Percentiles rank a stretch among this genome's conserved stretches.
phyloP scores from a whole-genome alignment of 2,329 filamentous ascomycete species.

The Chrysosporium queenslandicum region DNA sequence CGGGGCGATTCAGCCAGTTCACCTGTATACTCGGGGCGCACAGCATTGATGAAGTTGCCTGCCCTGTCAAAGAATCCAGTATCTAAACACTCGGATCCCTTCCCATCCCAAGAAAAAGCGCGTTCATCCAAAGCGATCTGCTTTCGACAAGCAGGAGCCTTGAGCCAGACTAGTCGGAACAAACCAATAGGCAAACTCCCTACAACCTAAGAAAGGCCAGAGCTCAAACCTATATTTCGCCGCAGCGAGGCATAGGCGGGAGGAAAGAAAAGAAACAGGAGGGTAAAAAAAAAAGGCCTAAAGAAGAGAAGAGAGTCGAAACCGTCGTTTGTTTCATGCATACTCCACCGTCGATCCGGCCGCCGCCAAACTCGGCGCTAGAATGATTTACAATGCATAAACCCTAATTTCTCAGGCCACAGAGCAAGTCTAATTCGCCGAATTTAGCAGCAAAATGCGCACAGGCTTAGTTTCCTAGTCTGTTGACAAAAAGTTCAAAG shows the following conservation, averaged over 20 bases:
- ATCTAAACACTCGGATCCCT: too few relatives aligned
- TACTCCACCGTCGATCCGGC: neutral
- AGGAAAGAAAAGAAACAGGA: too few relatives aligned
- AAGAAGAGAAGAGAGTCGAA: neutral
- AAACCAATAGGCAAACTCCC: neutral
- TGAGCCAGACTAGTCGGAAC: neutral
- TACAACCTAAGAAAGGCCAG: neutral
- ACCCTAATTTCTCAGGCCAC: neutral
- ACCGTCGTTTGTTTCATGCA: neutral
- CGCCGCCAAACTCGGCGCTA: neutral
- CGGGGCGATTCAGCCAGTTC: too few relatives aligned
- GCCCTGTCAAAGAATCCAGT: too few relatives aligned
- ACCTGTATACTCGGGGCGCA: too few relatives aligned
- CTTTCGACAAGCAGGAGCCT: too few relatives aligned
- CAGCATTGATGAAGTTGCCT: too few relatives aligned
- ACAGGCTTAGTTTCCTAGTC: neutral
- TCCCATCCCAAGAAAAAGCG: too few relatives aligned
- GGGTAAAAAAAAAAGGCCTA: too few relatives aligned
- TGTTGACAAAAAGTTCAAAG: neutral
- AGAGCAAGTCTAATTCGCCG: neutral
- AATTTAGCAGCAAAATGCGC: neutral
- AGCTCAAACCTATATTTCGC: neutral
- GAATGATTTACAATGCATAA: conserved; percentile 1
- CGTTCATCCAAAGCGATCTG: neutral
- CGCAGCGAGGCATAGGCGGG: too few relatives aligned